These are phyloP conservation scores for Centaurea solstitialis DNA, from an alignment of 129 eudicot species.

Conservation along the genomic window DNA sequence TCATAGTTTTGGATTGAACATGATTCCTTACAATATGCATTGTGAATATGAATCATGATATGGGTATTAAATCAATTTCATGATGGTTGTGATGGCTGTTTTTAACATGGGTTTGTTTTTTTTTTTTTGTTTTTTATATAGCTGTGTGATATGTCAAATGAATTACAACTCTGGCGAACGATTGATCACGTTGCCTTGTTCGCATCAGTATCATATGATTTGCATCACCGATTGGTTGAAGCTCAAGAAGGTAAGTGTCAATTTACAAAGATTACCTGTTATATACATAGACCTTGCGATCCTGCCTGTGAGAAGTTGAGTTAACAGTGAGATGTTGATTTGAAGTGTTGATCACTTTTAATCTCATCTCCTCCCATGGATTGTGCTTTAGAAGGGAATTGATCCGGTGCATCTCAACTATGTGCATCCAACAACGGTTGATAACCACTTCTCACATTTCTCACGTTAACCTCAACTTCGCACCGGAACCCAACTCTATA, in stretches of 20 bases:
- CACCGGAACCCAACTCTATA: too few relatives aligned
- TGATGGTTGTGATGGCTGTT: neutral
- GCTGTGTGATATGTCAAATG: conserved; percentile 66
- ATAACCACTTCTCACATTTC: too few relatives aligned
- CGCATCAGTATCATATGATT: conserved; percentile 60
- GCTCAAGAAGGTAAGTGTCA: conserved; percentile 50
- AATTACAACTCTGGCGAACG: conserved; percentile 47
- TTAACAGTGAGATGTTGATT: too few relatives aligned
- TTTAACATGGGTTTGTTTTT: neutral
- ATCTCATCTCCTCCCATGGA: too few relatives aligned
- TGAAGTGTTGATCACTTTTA: too few relatives aligned
- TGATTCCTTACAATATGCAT: neutral
- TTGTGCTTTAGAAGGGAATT: too few relatives aligned
- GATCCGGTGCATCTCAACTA: too few relatives aligned
- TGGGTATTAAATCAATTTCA: neutral
- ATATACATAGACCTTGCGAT: too few relatives aligned
- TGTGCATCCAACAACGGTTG: too few relatives aligned
- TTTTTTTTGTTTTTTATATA: too few relatives aligned
- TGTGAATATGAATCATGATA: neutral
- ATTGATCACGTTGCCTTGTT: conserved; percentile 72
- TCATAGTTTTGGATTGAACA: neutral
- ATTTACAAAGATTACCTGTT: conserved; percentile 10
- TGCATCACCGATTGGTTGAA: conserved; percentile 75
- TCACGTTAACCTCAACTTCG: too few relatives aligned
- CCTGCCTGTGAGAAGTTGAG: too few relatives aligned